Evolutionary conservation across 2,329 filamentous ascomycete genomes (phyloP).

Genomic region (Nigrospora oryzae): DNA sequence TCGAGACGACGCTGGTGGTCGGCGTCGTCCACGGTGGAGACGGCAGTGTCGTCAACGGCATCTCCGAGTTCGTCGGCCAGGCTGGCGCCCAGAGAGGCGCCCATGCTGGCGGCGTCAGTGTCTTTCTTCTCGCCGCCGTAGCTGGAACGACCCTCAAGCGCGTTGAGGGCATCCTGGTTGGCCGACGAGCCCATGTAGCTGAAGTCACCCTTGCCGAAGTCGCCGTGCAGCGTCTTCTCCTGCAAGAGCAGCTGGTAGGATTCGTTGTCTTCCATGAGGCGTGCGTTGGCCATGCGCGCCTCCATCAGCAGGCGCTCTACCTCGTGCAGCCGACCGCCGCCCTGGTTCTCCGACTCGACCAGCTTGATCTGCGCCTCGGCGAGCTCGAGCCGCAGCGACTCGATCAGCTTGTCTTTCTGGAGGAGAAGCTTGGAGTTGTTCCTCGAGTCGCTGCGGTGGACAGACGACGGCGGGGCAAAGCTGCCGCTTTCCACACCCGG

Average conservation of each 20-base stretch:
- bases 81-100: slow-evolving; percentile 34
- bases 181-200: slow-evolving; percentile 53
- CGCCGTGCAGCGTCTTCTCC: slow-evolving; percentile 91
- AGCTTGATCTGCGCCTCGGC: slow-evolving; percentile 94
- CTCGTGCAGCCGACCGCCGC: slow-evolving; percentile 78
- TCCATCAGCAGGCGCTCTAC: slow-evolving; percentile 88
- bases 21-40: slow-evolving; percentile 50
- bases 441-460: slow-evolving; percentile 80
- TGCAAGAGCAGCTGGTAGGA: slow-evolving; percentile 92
- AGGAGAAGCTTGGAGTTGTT: slow-evolving; percentile 84
- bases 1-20: slow-evolving; percentile 63
- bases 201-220: slow-evolving; percentile 78
- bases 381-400: slow-evolving; percentile 82
- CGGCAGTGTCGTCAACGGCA: slow-evolving; percentile 51
- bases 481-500: slow-evolving; percentile 66
- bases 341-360: slow-evolving; percentile 87
- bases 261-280: slow-evolving; percentile 97
- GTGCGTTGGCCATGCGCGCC: slow-evolving; percentile 88
- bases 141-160: slow-evolving; percentile 46
- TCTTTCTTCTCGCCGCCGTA: slow-evolving; percentile 9
- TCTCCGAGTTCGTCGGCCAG: slow-evolving; percentile 81
- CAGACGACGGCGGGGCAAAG: slow-evolving; percentile 77
- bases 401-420: slow-evolving; percentile 95
- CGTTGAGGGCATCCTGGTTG: slow-evolving; percentile 57
- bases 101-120: slow-evolving; percentile 18